These are phyloP conservation scores for Marsdenia floribunda DNA, from an alignment of 257 asterid genomes.

Conservation along the genomic window DNA sequence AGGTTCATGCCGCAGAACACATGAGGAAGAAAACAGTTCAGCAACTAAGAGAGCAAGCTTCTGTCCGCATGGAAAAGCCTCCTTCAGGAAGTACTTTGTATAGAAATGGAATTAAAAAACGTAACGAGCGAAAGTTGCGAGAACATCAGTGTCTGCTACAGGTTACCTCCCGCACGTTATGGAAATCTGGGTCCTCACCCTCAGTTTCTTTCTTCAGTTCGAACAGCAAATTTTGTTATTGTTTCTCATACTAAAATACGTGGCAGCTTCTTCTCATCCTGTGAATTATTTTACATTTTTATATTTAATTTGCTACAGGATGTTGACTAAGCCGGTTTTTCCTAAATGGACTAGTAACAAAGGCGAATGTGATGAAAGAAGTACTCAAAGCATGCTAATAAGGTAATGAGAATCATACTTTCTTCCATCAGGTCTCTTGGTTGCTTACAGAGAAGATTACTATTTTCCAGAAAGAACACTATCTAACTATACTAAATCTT, in stretches of 20 bases:
- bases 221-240: neutral
- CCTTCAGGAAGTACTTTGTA: conserved; percentile 56
- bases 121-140: conserved; percentile 46
- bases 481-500: neutral
- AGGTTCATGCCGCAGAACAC: conserved; percentile 62
- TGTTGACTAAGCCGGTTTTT: neutral
- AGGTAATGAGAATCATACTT: neutral
- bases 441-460: neutral
- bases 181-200: conserved; percentile 16
- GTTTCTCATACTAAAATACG: neutral
- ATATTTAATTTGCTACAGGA: neutral
- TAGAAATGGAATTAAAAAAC: conserved; percentile 56
- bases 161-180: conserved; percentile 17
- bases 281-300: neutral
- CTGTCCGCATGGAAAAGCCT: conserved; percentile 25
- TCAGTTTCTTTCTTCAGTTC: neutral
- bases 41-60: conserved; percentile 23
- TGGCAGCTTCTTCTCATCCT: neutral
- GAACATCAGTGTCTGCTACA: conserved; percentile 29
- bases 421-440: neutral
- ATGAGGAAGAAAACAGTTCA: conserved; percentile 39
- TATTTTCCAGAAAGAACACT: neutral
- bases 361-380: conserved; percentile 1
- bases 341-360: neutral
- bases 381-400: neutral